Conservation (phyloP, 228 moss, liverwort and hornwort genomes). For the Sphagnum magellanicum region DNA sequence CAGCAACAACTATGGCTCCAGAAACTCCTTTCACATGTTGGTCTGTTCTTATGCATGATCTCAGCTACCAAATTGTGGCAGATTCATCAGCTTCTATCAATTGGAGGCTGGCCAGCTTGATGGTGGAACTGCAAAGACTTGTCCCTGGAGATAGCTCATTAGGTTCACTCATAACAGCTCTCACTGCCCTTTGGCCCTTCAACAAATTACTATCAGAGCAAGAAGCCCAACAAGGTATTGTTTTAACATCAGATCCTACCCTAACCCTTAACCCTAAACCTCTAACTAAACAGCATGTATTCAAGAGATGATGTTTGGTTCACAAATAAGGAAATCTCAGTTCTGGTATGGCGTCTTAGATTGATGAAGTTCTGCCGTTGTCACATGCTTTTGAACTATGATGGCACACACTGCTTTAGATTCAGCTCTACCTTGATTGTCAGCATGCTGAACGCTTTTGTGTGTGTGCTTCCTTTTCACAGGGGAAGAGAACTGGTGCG, state of each 20-base stretch:
- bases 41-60: constrained; percentile 11
- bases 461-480: constrained; percentile 7
- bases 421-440: not conserved
- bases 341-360: not conserved
- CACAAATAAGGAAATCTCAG: not conserved
- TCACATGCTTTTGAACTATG: not conserved
- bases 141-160: constrained; percentile 13
- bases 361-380: not conserved
- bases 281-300: too few relatives aligned
- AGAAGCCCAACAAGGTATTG: not conserved
- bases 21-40: constrained; percentile 23
- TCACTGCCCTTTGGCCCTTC: constrained; percentile 48
- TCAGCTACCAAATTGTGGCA: constrained; percentile 3
- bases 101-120: constrained; percentile 40
- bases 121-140: constrained; percentile 51
- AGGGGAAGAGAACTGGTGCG: constrained; percentile 28
- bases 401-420: not conserved
- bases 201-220: constrained; percentile 2
- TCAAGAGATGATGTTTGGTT: not conserved
- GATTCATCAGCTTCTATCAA: constrained; percentile 17
- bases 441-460: not conserved
- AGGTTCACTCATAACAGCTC: constrained; percentile 32
- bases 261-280: not conserved
- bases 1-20: constrained; percentile 1
- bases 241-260: not conserved